Evolutionary conservation across 2,329 filamentous ascomycete genomes (phyloP).

Genomic region (Colletotrichum tropicicola): DNA sequence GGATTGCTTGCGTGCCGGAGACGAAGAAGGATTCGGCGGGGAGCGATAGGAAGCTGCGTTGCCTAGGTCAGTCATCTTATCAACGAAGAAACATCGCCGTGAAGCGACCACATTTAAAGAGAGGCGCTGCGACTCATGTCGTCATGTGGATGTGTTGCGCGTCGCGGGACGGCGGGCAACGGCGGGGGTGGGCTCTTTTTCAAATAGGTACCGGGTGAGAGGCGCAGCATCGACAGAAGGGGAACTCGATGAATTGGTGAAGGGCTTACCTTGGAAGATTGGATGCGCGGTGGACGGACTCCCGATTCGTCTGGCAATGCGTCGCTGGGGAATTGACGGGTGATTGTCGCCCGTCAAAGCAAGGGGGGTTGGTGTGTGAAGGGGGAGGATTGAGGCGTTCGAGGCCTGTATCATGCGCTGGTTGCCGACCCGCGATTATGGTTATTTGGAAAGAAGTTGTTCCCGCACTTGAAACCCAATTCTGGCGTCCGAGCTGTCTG

Average conservation of each 20-base stretch:
- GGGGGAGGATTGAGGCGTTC: slow-evolving; percentile 18
- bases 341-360: slow-evolving; percentile 21
- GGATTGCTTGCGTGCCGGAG: slow-evolving; percentile 40
- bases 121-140: slow-evolving; percentile 1
- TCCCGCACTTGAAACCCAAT: slow-evolving; percentile 30
- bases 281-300: slow-evolving; percentile 11
- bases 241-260: neutral
- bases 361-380: slow-evolving; percentile 1
- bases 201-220: slow-evolving; percentile 9
- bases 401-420: slow-evolving; percentile 13
- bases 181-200: slow-evolving; percentile 4
- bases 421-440: slow-evolving; percentile 13
- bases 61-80: slow-evolving; percentile 44
- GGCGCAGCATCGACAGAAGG: slow-evolving; percentile 1
- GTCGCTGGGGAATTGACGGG: neutral
- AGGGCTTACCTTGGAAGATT: slow-evolving; percentile 22
- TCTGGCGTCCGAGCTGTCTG: slow-evolving; percentile 30
- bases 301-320: slow-evolving; percentile 24
- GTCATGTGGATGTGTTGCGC: neutral
- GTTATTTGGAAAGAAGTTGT: slow-evolving; percentile 25
- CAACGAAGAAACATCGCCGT: neutral
- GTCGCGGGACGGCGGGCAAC: neutral
- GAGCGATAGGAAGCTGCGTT: slow-evolving; percentile 46
- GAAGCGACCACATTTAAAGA: neutral
- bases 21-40: slow-evolving; percentile 43